Evolutionary conservation across 1,139 yeast genomes (phyloP), one percentile per base, ranked within the genome.

Genomic region (Geotrichum macrosporum): DNA sequence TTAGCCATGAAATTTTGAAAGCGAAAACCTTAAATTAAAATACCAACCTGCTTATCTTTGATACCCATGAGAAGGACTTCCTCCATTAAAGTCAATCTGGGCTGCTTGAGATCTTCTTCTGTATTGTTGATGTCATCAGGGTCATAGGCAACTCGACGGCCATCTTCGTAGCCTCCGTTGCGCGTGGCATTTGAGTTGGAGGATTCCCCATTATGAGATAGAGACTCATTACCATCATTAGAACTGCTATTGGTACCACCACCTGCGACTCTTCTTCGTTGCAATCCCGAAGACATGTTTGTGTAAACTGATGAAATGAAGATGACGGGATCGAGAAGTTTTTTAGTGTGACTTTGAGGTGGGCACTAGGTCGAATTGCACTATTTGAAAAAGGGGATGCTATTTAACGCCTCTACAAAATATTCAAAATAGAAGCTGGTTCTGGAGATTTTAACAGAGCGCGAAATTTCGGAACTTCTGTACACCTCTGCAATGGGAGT

Each of bases 51-150:
- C 59, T 84, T 84, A 66, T 92, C 98, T 63, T 92, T 89, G 55
- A 92, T 74, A 2, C 98, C 99, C 70, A 92, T 78, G 54, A 92
- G 74, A 53, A 92, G 70, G 8, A 92, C 96, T 66, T 92, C 98
- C 67, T 92, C 99, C 96, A 92, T 88, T 57, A 92, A 70, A 1
- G 98, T 94, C 57, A 92, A 73, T 44, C 79, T 71, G 1, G 98
- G 97, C 51, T 73, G 64, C 51, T 66, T 69, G 27, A 65, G 66
- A 46, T 73, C 77, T 53, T 77, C 80, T 33, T 65, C 66, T 32
- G 70, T 71, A 48, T 72, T 74, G 46, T 69, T 72, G 48, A 80
- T 71, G 62, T 84, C 94, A 35, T 77, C 73, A 31, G 94, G 88
- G 64, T 89, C 97, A 60, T 80, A 84, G 12, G 94, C 97, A 49